Percentiles rank a stretch among this genome's conserved stretches.
These are phyloP conservation scores for Aspergillus ruber DNA, from an alignment of 2,329 filamentous ascomycete species.

Conservation along the genomic window DNA sequence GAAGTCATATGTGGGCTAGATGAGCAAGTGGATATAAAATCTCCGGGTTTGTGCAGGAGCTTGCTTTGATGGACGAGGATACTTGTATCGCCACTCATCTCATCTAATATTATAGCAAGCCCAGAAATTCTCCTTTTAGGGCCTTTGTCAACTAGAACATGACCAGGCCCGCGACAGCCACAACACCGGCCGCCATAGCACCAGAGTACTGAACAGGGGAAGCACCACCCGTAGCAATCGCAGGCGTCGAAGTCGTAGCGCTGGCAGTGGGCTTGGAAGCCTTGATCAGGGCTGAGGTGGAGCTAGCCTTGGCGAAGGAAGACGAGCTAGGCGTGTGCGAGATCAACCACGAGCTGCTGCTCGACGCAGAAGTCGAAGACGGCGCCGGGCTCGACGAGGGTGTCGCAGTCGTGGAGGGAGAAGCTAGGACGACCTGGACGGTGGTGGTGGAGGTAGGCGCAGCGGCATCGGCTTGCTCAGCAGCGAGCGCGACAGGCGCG, in stretches of 20 bases:
- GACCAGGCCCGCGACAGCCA: constrained; percentile 27
- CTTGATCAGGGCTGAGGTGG: constrained; percentile 6
- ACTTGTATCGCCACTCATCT: too few relatives aligned
- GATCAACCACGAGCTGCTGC: constrained; percentile 3
- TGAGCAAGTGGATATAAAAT: background rate
- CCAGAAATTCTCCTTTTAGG: background rate
- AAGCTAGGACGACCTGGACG: constrained; percentile 16
- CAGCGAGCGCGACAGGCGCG: constrained; percentile 23
- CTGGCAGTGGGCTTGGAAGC: constrained; percentile 3
- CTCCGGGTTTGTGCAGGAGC: too few relatives aligned
- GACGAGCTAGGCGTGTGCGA: constrained; percentile 6
- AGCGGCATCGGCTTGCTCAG: constrained; percentile 11
- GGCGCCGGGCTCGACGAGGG: constrained; percentile 2
- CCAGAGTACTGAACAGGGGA: constrained; percentile 20
- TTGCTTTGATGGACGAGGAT: too few relatives aligned
- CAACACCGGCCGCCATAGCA: constrained; percentile 23
- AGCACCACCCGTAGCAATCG: constrained; percentile 13
- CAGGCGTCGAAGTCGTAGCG: constrained; percentile 10
- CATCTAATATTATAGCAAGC: too few relatives aligned
- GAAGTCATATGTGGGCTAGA: background rate
- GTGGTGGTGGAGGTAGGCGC: constrained; percentile 20
- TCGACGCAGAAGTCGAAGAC: background rate
- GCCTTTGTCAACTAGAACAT: constrained; percentile 21
- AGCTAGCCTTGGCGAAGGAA: constrained; percentile 15
- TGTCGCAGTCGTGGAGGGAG: constrained; percentile 8